phyloP scores from a whole-genome alignment of 2,329 filamentous ascomycete species.

The Diaporthe helianthi region DNA sequence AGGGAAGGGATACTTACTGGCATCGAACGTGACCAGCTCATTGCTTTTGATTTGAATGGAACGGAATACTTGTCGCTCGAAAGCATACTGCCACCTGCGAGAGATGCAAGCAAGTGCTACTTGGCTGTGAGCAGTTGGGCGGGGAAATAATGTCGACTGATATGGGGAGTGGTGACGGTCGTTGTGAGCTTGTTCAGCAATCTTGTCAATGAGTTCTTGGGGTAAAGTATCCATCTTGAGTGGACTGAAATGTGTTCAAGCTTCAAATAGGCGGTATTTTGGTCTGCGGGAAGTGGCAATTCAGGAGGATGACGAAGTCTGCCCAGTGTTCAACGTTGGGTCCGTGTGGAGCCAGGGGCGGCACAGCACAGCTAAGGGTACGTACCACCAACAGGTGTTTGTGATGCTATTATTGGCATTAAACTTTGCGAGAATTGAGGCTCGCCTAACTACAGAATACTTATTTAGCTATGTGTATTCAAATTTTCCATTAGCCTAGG shows the following conservation, averaged over 20 bases:
- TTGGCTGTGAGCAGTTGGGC: neutral
- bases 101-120: neutral
- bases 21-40: neutral
- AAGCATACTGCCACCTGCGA: neutral
- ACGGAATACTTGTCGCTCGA: neutral
- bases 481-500: too few relatives aligned
- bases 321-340: too few relatives aligned
- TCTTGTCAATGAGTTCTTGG: neutral
- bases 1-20: neutral
- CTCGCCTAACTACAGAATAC: too few relatives aligned
- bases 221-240: neutral
- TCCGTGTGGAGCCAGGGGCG: too few relatives aligned
- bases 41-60: neutral
- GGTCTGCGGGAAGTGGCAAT: too few relatives aligned
- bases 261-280: too few relatives aligned
- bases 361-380: too few relatives aligned
- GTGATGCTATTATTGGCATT: too few relatives aligned
- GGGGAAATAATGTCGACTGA: neutral
- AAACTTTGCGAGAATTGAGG: too few relatives aligned
- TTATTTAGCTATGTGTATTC: too few relatives aligned
- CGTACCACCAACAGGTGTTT: too few relatives aligned
- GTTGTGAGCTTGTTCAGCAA: neutral
- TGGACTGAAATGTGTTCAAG: neutral
- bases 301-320: too few relatives aligned
- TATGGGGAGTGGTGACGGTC: neutral